Evolutionary conservation across 768 basidiomycete species (phyloP).

Genomic region (Cyathus striatus): DNA sequence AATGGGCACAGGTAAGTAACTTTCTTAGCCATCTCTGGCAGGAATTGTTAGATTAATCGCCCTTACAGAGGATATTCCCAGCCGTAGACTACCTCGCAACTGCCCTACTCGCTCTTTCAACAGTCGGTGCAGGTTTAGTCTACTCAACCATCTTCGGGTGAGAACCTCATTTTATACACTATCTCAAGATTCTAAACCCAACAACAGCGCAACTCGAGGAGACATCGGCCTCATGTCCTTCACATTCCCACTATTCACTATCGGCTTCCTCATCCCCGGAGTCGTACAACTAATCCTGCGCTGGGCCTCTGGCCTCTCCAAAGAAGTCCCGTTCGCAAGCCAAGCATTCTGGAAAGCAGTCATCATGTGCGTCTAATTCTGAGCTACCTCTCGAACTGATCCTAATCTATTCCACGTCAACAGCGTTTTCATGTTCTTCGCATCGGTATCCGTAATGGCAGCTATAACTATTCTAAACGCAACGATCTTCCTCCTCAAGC

Average conservation of each 20-base stretch:
- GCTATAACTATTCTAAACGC: constrained; percentile 14
- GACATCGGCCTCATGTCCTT: constrained; percentile 18
- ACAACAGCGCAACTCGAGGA: constrained; percentile 12
- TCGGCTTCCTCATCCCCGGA: constrained; percentile 18
- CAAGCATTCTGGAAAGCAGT: constrained; percentile 17
- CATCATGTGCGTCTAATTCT: constrained; percentile 5
- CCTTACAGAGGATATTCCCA: not conserved
- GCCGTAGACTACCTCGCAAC: constrained; percentile 1
- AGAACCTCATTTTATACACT: not conserved
- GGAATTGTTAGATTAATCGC: not conserved
- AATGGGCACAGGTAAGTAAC: constrained; percentile 3
- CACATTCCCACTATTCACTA: constrained; percentile 19
- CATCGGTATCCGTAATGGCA: constrained; percentile 10
- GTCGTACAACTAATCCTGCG: constrained; percentile 11
- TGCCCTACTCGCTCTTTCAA: constrained; percentile 11
- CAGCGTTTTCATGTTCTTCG: constrained; percentile 8
- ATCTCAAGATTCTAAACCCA: not conserved
- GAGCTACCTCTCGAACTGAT: not conserved
- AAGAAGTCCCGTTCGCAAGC: constrained; percentile 14
- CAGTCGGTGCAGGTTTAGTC: constrained; percentile 16
- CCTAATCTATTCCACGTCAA: not conserved
- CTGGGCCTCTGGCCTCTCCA: constrained; percentile 14
- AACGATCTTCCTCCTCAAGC: constrained; percentile 14
- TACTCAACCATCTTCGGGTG: constrained; percentile 20
- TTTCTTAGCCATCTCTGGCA: not conserved